These are phyloP conservation scores for Mycena metata DNA, from an alignment of 768 basidiomycete genomes.

Conservation along the genomic window DNA sequence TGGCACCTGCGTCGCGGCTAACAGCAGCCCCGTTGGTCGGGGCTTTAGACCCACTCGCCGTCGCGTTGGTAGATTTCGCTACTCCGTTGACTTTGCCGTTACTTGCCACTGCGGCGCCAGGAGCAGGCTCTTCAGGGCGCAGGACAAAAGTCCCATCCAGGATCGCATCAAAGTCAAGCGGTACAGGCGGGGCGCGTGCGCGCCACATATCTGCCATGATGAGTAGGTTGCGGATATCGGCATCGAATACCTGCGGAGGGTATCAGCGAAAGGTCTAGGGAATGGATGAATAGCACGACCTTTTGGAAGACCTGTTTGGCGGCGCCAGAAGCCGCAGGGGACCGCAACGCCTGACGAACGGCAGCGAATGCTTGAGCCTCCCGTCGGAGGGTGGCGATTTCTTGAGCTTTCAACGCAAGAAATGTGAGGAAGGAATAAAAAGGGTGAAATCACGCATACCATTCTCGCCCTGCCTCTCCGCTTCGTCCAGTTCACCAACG, in stretches of 20 bases:
- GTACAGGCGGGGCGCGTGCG: conserved; percentile 85
- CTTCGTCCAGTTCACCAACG: conserved; percentile 87
- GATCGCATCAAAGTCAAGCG: conserved; percentile 87
- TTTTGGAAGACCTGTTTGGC: conserved; percentile 87
- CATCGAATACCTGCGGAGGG: conserved; percentile 81
- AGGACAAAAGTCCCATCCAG: conserved; percentile 71
- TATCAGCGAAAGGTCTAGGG: conserved; percentile 6
- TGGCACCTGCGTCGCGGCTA: conserved; percentile 27
- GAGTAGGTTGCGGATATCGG: conserved; percentile 89
- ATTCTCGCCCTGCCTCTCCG: conserved; percentile 94
- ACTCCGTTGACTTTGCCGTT: conserved; percentile 32
- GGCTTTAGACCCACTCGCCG: conserved; percentile 41
- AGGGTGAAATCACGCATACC: conserved; percentile 60
- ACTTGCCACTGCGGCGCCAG: conserved; percentile 23
- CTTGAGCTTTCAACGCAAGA: conserved; percentile 73
- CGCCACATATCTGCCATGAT: conserved; percentile 99
- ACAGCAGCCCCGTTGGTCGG: conserved; percentile 47
- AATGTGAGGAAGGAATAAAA: neutral
- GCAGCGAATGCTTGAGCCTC: conserved; percentile 90
- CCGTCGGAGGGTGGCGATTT: conserved; percentile 90
- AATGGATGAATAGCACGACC: conserved; percentile 56
- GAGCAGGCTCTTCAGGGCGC: conserved; percentile 45
- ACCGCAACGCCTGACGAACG: conserved; percentile 80
- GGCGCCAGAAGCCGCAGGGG: conserved; percentile 58
- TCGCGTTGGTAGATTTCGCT: conserved; percentile 43